phyloP scores from a whole-genome alignment of 2,329 filamentous ascomycete species.

The Colletotrichum musae region DNA sequence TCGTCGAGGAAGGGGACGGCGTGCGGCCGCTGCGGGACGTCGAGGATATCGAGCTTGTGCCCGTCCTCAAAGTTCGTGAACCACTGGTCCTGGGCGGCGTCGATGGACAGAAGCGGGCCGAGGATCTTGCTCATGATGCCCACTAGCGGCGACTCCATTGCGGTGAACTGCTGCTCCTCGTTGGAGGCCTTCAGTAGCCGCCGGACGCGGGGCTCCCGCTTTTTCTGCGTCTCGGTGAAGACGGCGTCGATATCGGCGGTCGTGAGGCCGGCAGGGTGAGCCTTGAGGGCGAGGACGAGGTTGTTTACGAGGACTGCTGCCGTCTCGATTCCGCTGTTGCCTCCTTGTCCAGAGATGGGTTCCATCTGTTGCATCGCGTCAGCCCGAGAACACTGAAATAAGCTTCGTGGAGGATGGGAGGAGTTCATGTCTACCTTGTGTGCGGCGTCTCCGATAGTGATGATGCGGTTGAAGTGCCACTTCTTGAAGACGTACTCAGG shows the following conservation, averaged over 20 bases:
- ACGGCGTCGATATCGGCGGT: slow-evolving; percentile 39
- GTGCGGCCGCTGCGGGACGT: slow-evolving; percentile 37
- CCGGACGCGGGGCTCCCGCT: slow-evolving; percentile 39
- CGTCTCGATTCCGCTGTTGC: slow-evolving; percentile 47
- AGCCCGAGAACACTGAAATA: neutral
- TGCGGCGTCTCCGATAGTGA: slow-evolving; percentile 50
- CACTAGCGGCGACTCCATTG: slow-evolving; percentile 41
- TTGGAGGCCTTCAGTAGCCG: slow-evolving; percentile 38
- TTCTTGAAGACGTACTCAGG: slow-evolving; percentile 52
- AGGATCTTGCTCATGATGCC: slow-evolving; percentile 3
- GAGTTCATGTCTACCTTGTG: slow-evolving; percentile 48
- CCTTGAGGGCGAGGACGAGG: slow-evolving; percentile 31
- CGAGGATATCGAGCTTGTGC: slow-evolving; percentile 23
- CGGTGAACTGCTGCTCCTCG: slow-evolving; percentile 42
- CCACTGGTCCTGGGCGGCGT: slow-evolving; percentile 12
- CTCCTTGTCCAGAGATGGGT: slow-evolving; percentile 47
- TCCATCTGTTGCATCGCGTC: slow-evolving; percentile 41
- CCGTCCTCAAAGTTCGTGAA: slow-evolving; percentile 7
- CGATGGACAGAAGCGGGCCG: slow-evolving; percentile 7
- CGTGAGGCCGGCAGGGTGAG: slow-evolving; percentile 27
- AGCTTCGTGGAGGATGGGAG: neutral
- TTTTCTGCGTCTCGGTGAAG: slow-evolving; percentile 42
- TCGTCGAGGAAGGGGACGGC: slow-evolving; percentile 41
- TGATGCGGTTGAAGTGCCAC: slow-evolving; percentile 51
- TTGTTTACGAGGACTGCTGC: slow-evolving; percentile 45